Conservation (phyloP, 1,284 basidiomycete species). For the Rhodofomes roseus region DNA sequence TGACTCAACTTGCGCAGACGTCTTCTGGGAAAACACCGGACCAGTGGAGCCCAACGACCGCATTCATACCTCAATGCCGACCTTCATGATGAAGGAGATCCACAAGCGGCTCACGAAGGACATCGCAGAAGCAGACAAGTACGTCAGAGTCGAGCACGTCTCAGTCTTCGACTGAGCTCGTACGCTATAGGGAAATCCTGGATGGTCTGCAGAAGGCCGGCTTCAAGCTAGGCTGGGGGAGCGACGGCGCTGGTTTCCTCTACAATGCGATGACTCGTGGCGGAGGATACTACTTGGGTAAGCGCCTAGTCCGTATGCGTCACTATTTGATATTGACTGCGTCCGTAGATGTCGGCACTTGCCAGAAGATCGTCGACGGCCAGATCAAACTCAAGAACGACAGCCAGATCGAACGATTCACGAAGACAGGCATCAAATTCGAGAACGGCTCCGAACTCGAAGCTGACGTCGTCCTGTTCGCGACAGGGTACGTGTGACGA, state of each 20-base stretch:
- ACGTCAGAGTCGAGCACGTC: conserved; percentile 8
- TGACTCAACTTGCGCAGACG: not conserved
- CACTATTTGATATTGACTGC: conserved; percentile 34
- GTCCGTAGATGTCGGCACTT: conserved; percentile 54
- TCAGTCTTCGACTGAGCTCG: conserved; percentile 22
- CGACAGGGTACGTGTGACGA: conserved; percentile 48
- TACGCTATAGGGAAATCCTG: conserved; percentile 35
- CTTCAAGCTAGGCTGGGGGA: conserved; percentile 55
- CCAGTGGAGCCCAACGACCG: conserved; percentile 49
- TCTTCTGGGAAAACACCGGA: conserved; percentile 47
- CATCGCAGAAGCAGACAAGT: conserved; percentile 53
- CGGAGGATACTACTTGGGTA: conserved; percentile 43
- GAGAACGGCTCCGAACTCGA: conserved; percentile 60
- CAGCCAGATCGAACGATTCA: conserved; percentile 50
- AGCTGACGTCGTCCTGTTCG: conserved; percentile 68
- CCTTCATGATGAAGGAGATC: conserved; percentile 40
- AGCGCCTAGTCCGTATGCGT: conserved; percentile 20
- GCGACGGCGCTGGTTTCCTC: conserved; percentile 50
- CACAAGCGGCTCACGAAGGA: conserved; percentile 41
- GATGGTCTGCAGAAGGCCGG: conserved; percentile 55
- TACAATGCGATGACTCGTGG: conserved; percentile 35
- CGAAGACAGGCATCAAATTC: conserved; percentile 55
- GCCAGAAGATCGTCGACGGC: conserved; percentile 61
- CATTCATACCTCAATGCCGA: conserved; percentile 48
- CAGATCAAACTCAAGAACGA: conserved; percentile 76